These are phyloP conservation scores for Physaria fendleri DNA, from an alignment of 345 rosid species.

Conservation along the genomic window DNA sequence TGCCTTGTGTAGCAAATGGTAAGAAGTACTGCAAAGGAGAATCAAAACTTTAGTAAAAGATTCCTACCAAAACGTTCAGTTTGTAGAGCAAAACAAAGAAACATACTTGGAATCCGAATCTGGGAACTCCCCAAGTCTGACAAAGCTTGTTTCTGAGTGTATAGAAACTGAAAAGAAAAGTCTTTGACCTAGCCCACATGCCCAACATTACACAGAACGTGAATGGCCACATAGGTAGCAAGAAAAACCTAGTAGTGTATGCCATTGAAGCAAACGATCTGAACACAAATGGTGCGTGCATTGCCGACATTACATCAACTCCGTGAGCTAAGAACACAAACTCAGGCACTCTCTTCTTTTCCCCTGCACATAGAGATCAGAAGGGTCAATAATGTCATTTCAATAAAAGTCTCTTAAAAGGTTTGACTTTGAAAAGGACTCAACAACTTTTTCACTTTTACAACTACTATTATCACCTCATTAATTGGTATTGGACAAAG, in stretches of 20 bases:
- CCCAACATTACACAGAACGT: slow-evolving; percentile 39
- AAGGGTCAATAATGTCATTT: slow-evolving; percentile 8
- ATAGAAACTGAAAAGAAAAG: slow-evolving; percentile 54
- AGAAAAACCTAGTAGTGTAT: slow-evolving; percentile 33
- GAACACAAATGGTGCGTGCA: slow-evolving; percentile 64
- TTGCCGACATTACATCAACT: slow-evolving; percentile 55
- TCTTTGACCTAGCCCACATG: slow-evolving; percentile 79
- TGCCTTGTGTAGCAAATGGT: slow-evolving; percentile 84
- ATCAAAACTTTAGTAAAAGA: not conserved
- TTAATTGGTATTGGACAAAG: slow-evolving; percentile 1
- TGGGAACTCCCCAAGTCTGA: slow-evolving; percentile 82
- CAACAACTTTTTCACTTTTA: not conserved
- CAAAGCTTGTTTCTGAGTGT: slow-evolving; percentile 56
- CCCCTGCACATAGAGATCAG: slow-evolving; percentile 31
- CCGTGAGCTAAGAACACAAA: slow-evolving; percentile 94
- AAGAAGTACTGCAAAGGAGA: slow-evolving; percentile 70
- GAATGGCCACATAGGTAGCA: slow-evolving; percentile 45
- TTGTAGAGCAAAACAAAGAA: not conserved
- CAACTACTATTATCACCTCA: not conserved
- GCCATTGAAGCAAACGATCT: slow-evolving; percentile 61
- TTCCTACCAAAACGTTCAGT: slow-evolving; percentile 1
- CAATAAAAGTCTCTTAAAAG: not conserved
- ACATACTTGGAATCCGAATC: slow-evolving; percentile 79
- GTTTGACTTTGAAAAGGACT: slow-evolving; percentile 9
- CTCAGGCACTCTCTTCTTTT: slow-evolving; percentile 51